These are phyloP conservation scores for Mortierella sp. DNA, from an alignment of 371 early-diverging fungal genomes.

Conservation along the genomic window DNA sequence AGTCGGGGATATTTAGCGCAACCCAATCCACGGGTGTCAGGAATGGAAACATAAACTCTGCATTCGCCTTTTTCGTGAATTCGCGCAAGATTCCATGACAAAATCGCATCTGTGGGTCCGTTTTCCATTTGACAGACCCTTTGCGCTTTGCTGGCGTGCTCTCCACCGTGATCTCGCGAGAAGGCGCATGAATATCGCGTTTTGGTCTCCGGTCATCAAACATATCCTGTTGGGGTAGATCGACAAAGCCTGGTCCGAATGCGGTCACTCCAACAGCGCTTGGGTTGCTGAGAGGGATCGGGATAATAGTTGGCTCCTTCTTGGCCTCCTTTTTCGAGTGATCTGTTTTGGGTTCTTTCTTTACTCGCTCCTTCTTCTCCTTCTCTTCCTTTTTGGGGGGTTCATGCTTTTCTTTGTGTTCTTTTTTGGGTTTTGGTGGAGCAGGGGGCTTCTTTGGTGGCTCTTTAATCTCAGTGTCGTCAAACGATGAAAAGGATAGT, in stretches of 20 bases:
- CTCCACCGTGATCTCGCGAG: constrained; percentile 34
- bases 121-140: constrained; percentile 64
- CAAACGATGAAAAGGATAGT: constrained; percentile 6
- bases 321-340: constrained; percentile 34
- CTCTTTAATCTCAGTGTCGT: constrained; percentile 16
- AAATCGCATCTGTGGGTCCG: constrained; percentile 74
- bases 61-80: constrained; percentile 78
- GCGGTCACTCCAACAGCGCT: constrained; percentile 17
- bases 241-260: constrained; percentile 1
- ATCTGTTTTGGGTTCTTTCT: constrained; percentile 32
- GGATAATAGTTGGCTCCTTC: constrained; percentile 27
- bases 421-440: constrained; percentile 32
- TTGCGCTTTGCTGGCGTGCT: constrained; percentile 49
- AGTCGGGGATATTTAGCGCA: constrained; percentile 93
- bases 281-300: constrained; percentile 34
- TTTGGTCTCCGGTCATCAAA: constrained; percentile 72
- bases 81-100: constrained; percentile 81
- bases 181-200: constrained; percentile 79
- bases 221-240: constrained; percentile 25
- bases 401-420: constrained; percentile 24
- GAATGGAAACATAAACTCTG: constrained; percentile 83
- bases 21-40: constrained; percentile 94
- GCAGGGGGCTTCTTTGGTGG: constrained; percentile 38
- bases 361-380: constrained; percentile 37
- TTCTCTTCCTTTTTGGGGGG: constrained; percentile 13